Base-by-base conservation (phyloP, 768 basidiomycete genomes). In the Xerocomus spinulosus region DNA sequence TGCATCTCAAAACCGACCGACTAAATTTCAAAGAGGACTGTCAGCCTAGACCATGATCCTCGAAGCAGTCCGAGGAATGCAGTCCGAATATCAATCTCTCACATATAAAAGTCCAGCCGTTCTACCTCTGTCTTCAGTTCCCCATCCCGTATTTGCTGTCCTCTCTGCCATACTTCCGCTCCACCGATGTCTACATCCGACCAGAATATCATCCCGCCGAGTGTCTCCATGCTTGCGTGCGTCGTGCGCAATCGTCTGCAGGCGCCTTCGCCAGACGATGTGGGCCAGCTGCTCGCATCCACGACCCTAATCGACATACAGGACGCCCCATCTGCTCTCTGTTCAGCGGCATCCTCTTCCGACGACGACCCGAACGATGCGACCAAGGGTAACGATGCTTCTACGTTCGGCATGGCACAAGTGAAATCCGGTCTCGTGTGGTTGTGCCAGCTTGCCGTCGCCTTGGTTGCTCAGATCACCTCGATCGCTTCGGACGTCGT, bases 401-500 rank as follows among this genome's bases (percentile, higher is more conserved):
- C 39, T 0, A 44, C 9, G 29, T 46, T 50, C 6, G 34, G 44
- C 36, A 25, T 40, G 18, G n/a, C 26, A n/a, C 50, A 52, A 14
- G 42, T 45, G 23, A 48, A 37, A 12, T 24, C 40, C 18, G 36
- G 17, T 7, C 30, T 61, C 34, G 26, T 33, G 29, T 17, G 29
- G 51, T 18, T 59, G 21, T 49, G 42, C 35, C 48, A 18, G 23
- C 14, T 48, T 17, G 20, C 42, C 18, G 18, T 18, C 15, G 20
- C 34, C 12, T n/a, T 48, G 5, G 8, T 36, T 30, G 9, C 39
- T 15, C 51, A 47, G 44, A 34, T 52, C 18, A 5, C 42, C 6
- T 5, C 30, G n/a, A 33, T 53, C 5, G 51, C 48, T 5, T 56
- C 49, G 25, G 52, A 50, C 3, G 28, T 64, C 26, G 46, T 53